Base-by-base conservation (phyloP, 805 yeast genomes). In the Saccharomycopsis oosterbeekiorum region DNA sequence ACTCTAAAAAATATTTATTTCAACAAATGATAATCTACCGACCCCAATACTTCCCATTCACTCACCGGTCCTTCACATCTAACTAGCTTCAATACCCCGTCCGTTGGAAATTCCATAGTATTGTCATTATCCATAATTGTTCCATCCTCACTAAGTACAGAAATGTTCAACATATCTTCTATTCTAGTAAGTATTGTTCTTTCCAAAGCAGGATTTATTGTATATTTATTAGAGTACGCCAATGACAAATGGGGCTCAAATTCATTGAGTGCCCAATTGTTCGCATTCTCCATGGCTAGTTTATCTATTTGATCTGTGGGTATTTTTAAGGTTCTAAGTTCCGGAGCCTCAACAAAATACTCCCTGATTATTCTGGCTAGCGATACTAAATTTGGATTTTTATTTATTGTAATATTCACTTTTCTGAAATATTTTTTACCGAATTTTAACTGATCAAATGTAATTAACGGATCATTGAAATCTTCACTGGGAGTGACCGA, bases 171-270 rank as follows among this genome's bases (percentile, higher is more conserved):
- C 47, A 82, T 80, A 69, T 88, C 93, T 67, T 80, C 82, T 4
- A 88, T 78, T 65, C 93, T 73, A 12, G 85, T 84, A 62, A 80
- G 81, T 37, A 88, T 80, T 1, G 88, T 83, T 57, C 83, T 76
- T 70, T 83, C 77, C 61, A 82, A 74, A 0, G 92, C 91, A 67
- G 79, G 84, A 65, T 85, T 85, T 14, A 89, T 80, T 19, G 58
- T 42, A 65, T 81, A 78, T 34, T 80, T 70, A 62, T 83, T 79
- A 10, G 90, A 83, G 70, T 88, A 88, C 4, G 84, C 84, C 60
- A 88, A 71, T 8, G 91, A 85, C 17, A 88, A 74, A 69, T 88
- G 96, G 1, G 96, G 96, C 59, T 80, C 82, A 68, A 76, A 88
- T 59, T 83, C 86, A 3, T 72, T 68, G 14, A 63, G 64, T 4